Base-by-base conservation (phyloP, 2,329 filamentous ascomycete genomes). In the Sphaceloma murrayae region DNA sequence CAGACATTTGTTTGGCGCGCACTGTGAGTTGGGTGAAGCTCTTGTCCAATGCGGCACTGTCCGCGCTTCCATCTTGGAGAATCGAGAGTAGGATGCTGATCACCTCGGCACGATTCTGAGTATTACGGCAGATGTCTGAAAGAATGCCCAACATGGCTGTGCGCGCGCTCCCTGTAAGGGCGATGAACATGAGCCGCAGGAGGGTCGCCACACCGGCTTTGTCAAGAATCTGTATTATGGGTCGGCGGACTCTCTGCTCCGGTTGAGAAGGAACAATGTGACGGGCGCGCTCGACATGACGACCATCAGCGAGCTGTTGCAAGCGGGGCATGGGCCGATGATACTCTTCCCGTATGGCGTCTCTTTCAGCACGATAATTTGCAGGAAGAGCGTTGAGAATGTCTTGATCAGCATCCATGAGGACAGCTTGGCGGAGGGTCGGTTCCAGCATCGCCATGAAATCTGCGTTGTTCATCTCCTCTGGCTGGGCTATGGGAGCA, bases 101-200 rank as follows among this genome's bases (percentile, higher is more conserved):
- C 24, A 98, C 86, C 62, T 98, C 91, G 2, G 88, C 79, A 26
- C 91, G 79, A 58, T 91, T 98, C 58, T 95, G 87, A n/a, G 86
- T 81, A 60, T 98, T 98, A 63, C 94, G 84, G 58, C 87, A 96
- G 18, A 96, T 81, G 53, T 94, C 86, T 50, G 85, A 78, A 42
- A 98, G 79, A 43, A 98, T 85, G 45, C 82, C 80, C 59, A 91
- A 89, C 43, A 98, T 72, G 48, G 86, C 84, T 49, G 74, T 78
- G 52, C 87, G 85, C 38, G 91, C 82, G 49, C 85, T 91, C 16
- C 85, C 85, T 51, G 89, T 85, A 52, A 95, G 85, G 36, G 85
- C 83, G 55, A 96, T 87, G 61, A 98, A 98, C 89, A 98, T 95
- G 7, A 98, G 74, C n/a, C 93, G 85, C 32, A 98, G 73, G 24